phyloP scores from a whole-genome alignment of 176 grass and related monocot genomes.

The Panicum miliaceum region DNA sequence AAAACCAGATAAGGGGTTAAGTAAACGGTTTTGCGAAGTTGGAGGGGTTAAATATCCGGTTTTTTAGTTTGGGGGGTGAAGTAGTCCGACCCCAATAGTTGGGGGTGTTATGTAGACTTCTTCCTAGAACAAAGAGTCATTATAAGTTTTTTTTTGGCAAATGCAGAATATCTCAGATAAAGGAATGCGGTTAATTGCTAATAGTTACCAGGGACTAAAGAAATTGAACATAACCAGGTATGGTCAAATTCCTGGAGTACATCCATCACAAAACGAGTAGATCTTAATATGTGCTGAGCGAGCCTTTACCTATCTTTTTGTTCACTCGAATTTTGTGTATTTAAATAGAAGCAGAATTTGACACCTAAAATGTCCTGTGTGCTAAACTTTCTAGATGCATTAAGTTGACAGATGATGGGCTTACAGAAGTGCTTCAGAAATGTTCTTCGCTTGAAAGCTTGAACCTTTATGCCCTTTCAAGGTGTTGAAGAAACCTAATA shows the following conservation, averaged over 20 bases:
- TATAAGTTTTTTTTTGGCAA: slow-evolving; percentile 19
- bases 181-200: slow-evolving; percentile 66
- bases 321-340: neutral
- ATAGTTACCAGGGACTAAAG: slow-evolving; percentile 66
- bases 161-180: slow-evolving; percentile 81
- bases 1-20: too few relatives aligned
- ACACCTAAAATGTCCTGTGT: slow-evolving; percentile 10
- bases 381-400: slow-evolving; percentile 63
- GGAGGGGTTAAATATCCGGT: too few relatives aligned
- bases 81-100: too few relatives aligned
- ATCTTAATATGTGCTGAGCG: neutral
- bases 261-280: neutral
- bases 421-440: slow-evolving; percentile 73
- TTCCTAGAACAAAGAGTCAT: too few relatives aligned
- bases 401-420: slow-evolving; percentile 84
- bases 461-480: slow-evolving; percentile 93
- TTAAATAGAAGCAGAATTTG: slow-evolving; percentile 30
- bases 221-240: slow-evolving; percentile 95
- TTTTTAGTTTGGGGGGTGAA: too few relatives aligned
- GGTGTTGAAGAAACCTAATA: slow-evolving; percentile 47
- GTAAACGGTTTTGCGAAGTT: too few relatives aligned
- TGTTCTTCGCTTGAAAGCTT: slow-evolving; percentile 85
- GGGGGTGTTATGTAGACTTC: too few relatives aligned
- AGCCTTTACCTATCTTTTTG: slow-evolving; percentile 25
- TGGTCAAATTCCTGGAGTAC: neutral